Percentiles rank a stretch among this genome's conserved stretches.
These are phyloP conservation scores for Cercophora sp. DNA, from an alignment of 495 filamentous ascomycete species.

Conservation along the genomic window DNA sequence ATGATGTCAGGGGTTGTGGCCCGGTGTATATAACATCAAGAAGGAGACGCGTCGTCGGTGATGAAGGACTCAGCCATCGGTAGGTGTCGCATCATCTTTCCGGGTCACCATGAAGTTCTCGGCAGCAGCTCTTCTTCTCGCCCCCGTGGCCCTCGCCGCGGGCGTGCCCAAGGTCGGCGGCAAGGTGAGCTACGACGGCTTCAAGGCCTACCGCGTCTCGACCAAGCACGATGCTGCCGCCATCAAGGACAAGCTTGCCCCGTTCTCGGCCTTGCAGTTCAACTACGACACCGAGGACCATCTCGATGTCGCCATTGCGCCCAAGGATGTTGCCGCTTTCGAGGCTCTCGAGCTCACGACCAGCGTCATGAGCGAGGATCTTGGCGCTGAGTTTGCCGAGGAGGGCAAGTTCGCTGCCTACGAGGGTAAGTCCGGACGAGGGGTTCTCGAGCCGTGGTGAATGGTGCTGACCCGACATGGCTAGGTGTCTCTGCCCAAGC, in stretches of 20 bases:
- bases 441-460: too few relatives aligned
- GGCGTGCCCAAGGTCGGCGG: constrained; percentile 15
- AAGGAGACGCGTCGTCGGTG: too few relatives aligned
- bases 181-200: constrained; percentile 28
- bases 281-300: constrained; percentile 27
- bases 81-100: too few relatives aligned
- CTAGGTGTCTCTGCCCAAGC: constrained; percentile 17
- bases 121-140: constrained; percentile 5
- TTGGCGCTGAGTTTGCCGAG: constrained; percentile 24
- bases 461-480: too few relatives aligned
- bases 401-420: constrained; percentile 22
- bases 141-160: constrained; percentile 14
- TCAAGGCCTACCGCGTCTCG: constrained; percentile 28
- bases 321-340: constrained; percentile 21
- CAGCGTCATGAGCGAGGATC: constrained; percentile 24
- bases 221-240: constrained; percentile 19
- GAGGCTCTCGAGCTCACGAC: constrained; percentile 15
- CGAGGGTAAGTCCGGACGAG: too few relatives aligned
- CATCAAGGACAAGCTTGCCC: constrained; percentile 20
- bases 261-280: constrained; percentile 20
- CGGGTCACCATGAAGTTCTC: background rate
- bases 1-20: background rate
- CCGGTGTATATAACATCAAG: background rate
- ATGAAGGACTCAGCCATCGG: too few relatives aligned
- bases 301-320: constrained; percentile 26